Base-by-base conservation (phyloP, 805 yeast genomes). In the Yarrowia sp. region DNA sequence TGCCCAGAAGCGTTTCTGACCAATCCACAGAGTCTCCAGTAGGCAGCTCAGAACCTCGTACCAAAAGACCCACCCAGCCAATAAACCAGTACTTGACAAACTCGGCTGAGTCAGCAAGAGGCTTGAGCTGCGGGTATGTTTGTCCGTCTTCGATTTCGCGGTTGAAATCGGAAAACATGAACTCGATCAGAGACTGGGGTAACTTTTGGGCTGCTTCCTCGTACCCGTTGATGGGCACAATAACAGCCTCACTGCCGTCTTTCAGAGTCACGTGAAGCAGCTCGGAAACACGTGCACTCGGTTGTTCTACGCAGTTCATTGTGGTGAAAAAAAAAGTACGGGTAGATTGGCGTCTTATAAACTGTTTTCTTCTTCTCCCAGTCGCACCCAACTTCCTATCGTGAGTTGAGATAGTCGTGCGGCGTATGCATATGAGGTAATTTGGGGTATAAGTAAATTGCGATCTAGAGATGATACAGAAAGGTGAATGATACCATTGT, bases 1-100 rank as follows among this genome's bases (percentile, higher is more conserved):
- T 83, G 0, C 98, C 99, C 52, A 95, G 79, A 73, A 98, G 92
- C 71, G 88, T 91, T 70, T 89, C 89, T 66, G 91, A 96, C 97
- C 98, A 92, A 72, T 88, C 98, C 30, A 26, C 8, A 97, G n/a
- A n/a, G n/a, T 19, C 90, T 77, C 4, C 83, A 2, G 32, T 5
- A n/a, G n/a, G 24, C 2, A 46, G 35, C n/a, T 28, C 52, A 4
- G 22, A 17, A 2, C 52, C 24, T 17, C 52, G 10, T 79, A 84
- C 83, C 80, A 10, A 84, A 78, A 19, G 89, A 96, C 2, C 89
- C 90, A 75, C 90, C 88, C 10, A 88, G 81, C 3, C 90, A 2
- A 90, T 87, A 73, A 95, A 92, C 99, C 99, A 93, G 72, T 86
- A 87, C 67, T 84, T 83, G 70, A 84, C 88, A 72, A 93, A 95